Evolutionary conservation across 345 rosid genomes (phyloP).

Genomic region (Atalantia buxifolia): DNA sequence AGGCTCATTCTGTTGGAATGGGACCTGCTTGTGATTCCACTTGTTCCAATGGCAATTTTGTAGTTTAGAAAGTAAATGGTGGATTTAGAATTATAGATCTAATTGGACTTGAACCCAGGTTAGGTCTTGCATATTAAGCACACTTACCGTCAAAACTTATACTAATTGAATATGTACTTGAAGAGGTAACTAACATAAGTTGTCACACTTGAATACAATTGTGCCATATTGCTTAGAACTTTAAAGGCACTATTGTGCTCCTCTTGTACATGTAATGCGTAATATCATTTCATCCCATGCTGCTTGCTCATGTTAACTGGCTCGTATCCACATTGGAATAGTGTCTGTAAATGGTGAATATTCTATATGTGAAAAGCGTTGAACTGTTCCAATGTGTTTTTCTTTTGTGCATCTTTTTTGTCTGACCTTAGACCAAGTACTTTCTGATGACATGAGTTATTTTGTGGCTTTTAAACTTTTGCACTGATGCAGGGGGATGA

Average conservation of each 20-base stretch:
- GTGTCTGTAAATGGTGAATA: not conserved
- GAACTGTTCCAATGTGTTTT: not conserved
- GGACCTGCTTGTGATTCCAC: not conserved
- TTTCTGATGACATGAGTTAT: not conserved
- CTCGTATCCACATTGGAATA: not conserved
- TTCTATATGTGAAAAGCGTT: not conserved
- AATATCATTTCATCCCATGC: not conserved
- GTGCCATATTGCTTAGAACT: not conserved
- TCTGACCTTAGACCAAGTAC: not conserved
- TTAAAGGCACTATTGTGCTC: not conserved
- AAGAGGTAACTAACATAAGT: not conserved
- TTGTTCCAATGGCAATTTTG: not conserved
- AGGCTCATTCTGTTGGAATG: not conserved
- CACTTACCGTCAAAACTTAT: not conserved
- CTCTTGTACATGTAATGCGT: not conserved
- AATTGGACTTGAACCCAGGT: not conserved
- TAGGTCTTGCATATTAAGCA: not conserved
- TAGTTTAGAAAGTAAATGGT: not conserved
- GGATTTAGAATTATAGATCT: not conserved
- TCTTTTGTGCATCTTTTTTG: not conserved
- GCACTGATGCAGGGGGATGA: slow-evolving; percentile 56
- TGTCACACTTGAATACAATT: not conserved
- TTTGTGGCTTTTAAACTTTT: not conserved
- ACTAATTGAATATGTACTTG: not conserved
- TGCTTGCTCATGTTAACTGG: not conserved